Percentiles rank a stretch among this genome's conserved stretches.
These are phyloP conservation scores for Aureobasidium sp. DNA, from an alignment of 2,329 filamentous ascomycete genomes.

Conservation along the genomic window DNA sequence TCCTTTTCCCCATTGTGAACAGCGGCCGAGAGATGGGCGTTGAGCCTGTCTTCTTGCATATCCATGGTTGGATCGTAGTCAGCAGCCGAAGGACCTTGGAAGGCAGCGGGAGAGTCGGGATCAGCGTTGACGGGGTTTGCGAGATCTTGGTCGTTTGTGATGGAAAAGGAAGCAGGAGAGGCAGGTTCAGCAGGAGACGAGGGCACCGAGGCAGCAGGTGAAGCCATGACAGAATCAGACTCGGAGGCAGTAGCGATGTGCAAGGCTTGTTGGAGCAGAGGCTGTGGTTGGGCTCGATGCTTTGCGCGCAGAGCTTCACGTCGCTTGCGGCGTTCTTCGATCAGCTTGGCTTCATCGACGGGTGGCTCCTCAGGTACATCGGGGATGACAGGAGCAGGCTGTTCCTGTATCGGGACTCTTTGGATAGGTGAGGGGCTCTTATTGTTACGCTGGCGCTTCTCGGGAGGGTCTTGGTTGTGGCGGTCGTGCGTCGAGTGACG, in stretches of 20 bases:
- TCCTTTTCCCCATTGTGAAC: slow-evolving; percentile 22
- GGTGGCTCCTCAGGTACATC: slow-evolving; percentile 36
- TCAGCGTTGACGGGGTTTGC: slow-evolving; percentile 25
- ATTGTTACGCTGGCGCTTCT: slow-evolving; percentile 11
- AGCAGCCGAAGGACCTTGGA: slow-evolving; percentile 78
- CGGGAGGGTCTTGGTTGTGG: not conserved
- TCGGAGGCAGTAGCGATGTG: not conserved
- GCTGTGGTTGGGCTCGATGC: slow-evolving; percentile 51
- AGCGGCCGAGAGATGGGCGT: slow-evolving; percentile 8
- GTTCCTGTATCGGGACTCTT: not conserved
- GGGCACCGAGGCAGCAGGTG: slow-evolving; percentile 44
- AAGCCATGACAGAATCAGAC: slow-evolving; percentile 1
- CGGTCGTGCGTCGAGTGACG: not conserved
- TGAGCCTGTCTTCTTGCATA: slow-evolving; percentile 69
- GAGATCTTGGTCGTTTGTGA: slow-evolving; percentile 33
- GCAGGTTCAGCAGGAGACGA: slow-evolving; percentile 29
- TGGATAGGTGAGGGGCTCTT: slow-evolving; percentile 15
- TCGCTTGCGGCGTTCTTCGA: slow-evolving; percentile 75
- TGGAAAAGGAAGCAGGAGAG: slow-evolving; percentile 30
- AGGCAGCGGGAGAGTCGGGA: slow-evolving; percentile 35
- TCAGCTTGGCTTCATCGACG: slow-evolving; percentile 70
- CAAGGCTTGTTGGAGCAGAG: slow-evolving; percentile 14
- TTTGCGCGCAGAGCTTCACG: slow-evolving; percentile 81
- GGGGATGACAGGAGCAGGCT: slow-evolving; percentile 34
- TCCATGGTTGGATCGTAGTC: slow-evolving; percentile 87